These are phyloP conservation scores for Lophiostoma macrostomum DNA, from an alignment of 495 filamentous ascomycete species.

Conservation along the genomic window DNA sequence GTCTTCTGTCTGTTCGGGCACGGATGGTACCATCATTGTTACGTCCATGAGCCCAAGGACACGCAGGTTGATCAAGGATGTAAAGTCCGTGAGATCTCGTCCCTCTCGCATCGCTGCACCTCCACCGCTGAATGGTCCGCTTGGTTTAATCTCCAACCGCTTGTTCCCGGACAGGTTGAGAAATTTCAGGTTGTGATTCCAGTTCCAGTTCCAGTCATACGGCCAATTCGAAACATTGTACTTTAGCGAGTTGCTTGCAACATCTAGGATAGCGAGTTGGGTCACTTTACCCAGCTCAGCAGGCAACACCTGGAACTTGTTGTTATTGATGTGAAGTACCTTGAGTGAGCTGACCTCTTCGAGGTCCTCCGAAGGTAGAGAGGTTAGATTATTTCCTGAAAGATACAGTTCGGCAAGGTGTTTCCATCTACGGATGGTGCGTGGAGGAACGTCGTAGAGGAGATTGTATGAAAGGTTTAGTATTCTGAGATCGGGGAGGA, in stretches of 20 bases:
- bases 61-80: conserved; percentile 75
- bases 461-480: conserved; percentile 96
- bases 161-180: conserved; percentile 98
- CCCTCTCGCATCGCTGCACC: conserved; percentile 52
- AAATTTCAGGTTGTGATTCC: conserved; percentile 90
- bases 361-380: conserved; percentile 88
- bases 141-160: conserved; percentile 92
- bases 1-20: conserved; percentile 93
- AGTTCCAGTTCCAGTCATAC: conserved; percentile 99
- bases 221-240: conserved; percentile 99
- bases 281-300: conserved; percentile 93
- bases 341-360: conserved; percentile 83
- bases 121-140: conserved; percentile 53
- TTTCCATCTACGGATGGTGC: conserved; percentile 82
- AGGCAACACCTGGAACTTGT: conserved; percentile 94
- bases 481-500: conserved; percentile 79
- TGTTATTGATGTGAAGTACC: conserved; percentile 90
- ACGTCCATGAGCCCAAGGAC: conserved; percentile 97
- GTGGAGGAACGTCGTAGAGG: conserved; percentile 83
- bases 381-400: conserved; percentile 90
- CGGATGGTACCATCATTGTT: conserved; percentile 84
- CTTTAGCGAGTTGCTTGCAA: conserved; percentile 93
- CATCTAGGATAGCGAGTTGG: conserved; percentile 86
- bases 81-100: conserved; percentile 80
- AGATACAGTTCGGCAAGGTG: conserved; percentile 88